These are phyloP conservation scores for Apiospora malaysiana DNA, from an alignment of 2,329 filamentous ascomycete genomes.

Conservation along the genomic window DNA sequence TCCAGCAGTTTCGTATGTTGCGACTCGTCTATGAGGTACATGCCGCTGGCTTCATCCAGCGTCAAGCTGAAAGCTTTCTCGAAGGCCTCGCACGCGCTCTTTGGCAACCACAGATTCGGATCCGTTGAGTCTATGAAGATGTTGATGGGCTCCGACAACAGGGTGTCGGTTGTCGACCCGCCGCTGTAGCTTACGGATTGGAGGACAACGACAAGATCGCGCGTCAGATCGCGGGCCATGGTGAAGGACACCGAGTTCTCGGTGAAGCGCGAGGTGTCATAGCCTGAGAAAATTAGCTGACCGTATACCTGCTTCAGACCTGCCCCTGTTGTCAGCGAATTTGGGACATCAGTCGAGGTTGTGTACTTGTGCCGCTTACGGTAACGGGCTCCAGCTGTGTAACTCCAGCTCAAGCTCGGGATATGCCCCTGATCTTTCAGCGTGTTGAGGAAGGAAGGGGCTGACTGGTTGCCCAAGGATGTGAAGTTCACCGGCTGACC, in stretches of 20 bases:
- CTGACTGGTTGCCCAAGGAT: constrained; percentile 43
- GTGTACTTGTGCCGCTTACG: constrained; percentile 33
- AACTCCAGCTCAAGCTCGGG: constrained; percentile 49
- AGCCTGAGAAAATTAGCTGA: constrained; percentile 48
- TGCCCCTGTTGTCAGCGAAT: constrained; percentile 23
- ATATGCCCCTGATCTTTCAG: constrained; percentile 45
- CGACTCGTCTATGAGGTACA: constrained; percentile 45
- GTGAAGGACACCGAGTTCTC: constrained; percentile 45
- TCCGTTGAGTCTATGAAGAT: constrained; percentile 46
- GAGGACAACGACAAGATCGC: constrained; percentile 46
- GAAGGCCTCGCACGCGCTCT: constrained; percentile 39
- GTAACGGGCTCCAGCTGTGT: constrained; percentile 48
- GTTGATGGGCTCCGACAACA: constrained; percentile 41
- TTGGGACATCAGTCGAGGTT: neutral
- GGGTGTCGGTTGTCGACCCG: constrained; percentile 38
- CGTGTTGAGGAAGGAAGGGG: constrained; percentile 43
- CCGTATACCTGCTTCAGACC: constrained; percentile 45
- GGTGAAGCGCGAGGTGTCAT: constrained; percentile 46
- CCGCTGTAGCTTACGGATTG: constrained; percentile 45
- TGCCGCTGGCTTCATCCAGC: constrained; percentile 35
- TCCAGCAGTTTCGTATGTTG: constrained; percentile 37
- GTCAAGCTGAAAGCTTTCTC: constrained; percentile 41
- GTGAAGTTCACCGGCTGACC: constrained; percentile 46
- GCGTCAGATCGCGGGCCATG: constrained; percentile 42
- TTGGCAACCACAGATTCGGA: constrained; percentile 43